Evolutionary conservation across 495 filamentous ascomycete species (phyloP).

Genomic region (Lichina pygmaea): DNA sequence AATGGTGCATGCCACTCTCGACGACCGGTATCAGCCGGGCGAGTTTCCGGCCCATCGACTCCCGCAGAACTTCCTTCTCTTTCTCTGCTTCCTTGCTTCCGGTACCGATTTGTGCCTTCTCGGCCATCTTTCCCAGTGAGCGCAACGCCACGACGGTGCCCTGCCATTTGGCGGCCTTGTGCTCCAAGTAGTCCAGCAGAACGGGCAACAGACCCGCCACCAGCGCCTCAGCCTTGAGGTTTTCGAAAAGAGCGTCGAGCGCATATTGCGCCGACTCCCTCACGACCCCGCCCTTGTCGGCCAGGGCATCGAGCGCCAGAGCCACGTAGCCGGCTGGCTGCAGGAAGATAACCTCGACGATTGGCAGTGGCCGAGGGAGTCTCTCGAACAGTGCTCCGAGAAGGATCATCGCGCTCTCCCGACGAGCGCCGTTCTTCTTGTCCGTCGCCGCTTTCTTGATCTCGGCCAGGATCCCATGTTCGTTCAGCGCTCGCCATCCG

Average conservation of each 20-base stretch:
- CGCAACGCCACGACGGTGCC: slow-evolving; percentile 64
- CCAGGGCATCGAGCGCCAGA: slow-evolving; percentile 54
- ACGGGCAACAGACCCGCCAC: slow-evolving; percentile 16
- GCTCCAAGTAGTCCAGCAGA: slow-evolving; percentile 2
- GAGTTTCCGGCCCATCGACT: slow-evolving; percentile 76
- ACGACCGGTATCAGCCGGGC: slow-evolving; percentile 78
- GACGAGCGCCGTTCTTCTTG: slow-evolving; percentile 70
- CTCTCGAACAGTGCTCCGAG: slow-evolving; percentile 81
- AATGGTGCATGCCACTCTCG: slow-evolving; percentile 83
- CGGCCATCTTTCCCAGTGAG: slow-evolving; percentile 70
- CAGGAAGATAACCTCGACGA: slow-evolving; percentile 60
- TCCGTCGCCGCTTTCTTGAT: slow-evolving; percentile 71
- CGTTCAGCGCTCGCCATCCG: slow-evolving; percentile 44
- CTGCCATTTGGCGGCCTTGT: slow-evolving; percentile 33
- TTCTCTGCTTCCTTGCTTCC: slow-evolving; percentile 55
- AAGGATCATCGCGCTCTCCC: slow-evolving; percentile 87
- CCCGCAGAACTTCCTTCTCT: slow-evolving; percentile 64
- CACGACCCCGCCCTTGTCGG: slow-evolving; percentile 75
- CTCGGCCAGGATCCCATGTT: slow-evolving; percentile 42
- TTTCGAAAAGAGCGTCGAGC: slow-evolving; percentile 60
- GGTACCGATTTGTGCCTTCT: slow-evolving; percentile 65
- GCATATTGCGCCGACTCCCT: slow-evolving; percentile 85
- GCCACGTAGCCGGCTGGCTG: slow-evolving; percentile 50
- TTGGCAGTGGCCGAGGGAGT: slow-evolving; percentile 47
- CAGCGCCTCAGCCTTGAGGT: slow-evolving; percentile 54